Evolutionary conservation across 2,329 filamentous ascomycete genomes (phyloP).

Genomic region (Talaromyces islandicus): DNA sequence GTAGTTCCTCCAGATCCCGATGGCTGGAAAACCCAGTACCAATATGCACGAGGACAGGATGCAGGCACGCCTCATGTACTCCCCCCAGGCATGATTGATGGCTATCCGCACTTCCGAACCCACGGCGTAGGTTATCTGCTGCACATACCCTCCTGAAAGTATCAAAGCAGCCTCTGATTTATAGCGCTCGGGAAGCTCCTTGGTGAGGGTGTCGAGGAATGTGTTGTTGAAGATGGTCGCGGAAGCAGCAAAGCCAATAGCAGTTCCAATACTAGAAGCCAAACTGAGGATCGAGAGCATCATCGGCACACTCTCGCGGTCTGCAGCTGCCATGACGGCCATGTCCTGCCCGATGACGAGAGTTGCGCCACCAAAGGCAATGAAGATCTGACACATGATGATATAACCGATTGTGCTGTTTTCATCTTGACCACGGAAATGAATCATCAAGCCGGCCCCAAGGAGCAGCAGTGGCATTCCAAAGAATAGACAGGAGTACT

Average conservation of each 20-base stretch:
- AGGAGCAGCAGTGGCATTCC: constrained; percentile 48
- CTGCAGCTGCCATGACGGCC: constrained; percentile 51
- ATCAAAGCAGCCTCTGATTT: constrained; percentile 16
- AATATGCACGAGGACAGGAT: constrained; percentile 30
- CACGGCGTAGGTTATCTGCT: constrained; percentile 23
- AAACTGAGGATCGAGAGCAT: constrained; percentile 30
- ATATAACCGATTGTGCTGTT: constrained; percentile 44
- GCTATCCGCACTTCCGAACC: constrained; percentile 24
- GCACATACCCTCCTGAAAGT: constrained; percentile 19
- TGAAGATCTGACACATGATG: constrained; percentile 51
- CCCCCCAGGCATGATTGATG: constrained; percentile 30
- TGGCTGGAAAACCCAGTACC: constrained; percentile 24
- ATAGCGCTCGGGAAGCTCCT: constrained; percentile 36
- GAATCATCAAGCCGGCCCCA: constrained; percentile 50
- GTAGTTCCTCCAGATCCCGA: constrained; percentile 35
- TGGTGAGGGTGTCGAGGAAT: constrained; percentile 43
- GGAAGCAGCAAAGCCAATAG: constrained; percentile 25
- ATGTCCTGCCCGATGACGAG: constrained; percentile 52
- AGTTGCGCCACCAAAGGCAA: constrained; percentile 48
- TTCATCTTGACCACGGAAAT: constrained; percentile 43
- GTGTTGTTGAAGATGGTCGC: constrained; percentile 52
- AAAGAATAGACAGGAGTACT: constrained; percentile 45
- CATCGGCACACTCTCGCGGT: constrained; percentile 49
- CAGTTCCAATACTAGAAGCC: constrained; percentile 27
- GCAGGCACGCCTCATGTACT: constrained; percentile 27